Evolutionary conservation across 83 land plant genomes (phyloP).

Genomic region (Thuja plicata): DNA sequence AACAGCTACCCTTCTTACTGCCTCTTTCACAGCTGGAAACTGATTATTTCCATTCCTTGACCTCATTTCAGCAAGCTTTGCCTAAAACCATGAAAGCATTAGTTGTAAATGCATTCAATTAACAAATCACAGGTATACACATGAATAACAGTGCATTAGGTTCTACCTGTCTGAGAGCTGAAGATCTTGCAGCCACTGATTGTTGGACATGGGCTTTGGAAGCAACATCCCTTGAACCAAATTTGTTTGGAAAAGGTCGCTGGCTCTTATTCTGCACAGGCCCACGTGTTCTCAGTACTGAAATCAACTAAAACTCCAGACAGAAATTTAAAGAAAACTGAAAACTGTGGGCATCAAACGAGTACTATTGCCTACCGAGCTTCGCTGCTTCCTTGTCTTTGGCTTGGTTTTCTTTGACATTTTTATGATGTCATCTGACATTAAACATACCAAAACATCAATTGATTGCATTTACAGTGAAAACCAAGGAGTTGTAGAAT

Average conservation of each 20-base stretch:
- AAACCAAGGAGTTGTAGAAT: conserved; percentile 16
- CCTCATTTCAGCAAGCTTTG: conserved; percentile 59
- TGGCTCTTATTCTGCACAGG: conserved; percentile 36
- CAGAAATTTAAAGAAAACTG: background rate
- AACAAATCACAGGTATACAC: background rate
- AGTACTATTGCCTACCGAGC: conserved; percentile 26
- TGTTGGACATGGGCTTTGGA: conserved; percentile 23
- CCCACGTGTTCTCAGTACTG: background rate
- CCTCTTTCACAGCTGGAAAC: conserved; percentile 52
- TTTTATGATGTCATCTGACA: conserved; percentile 66
- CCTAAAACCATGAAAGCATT: conserved; percentile 22
- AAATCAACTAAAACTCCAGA: background rate
- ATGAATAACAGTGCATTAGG: background rate
- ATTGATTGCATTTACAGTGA: background rate
- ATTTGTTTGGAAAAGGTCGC: conserved; percentile 18
- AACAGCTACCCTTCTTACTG: conserved; percentile 48
- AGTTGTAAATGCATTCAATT: background rate
- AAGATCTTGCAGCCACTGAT: conserved; percentile 46
- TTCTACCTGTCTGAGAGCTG: conserved; percentile 53
- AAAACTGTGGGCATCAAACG: background rate
- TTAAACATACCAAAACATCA: background rate
- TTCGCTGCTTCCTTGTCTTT: conserved; percentile 33
- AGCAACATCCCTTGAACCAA: conserved; percentile 26
- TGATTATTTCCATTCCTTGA: conserved; percentile 46
- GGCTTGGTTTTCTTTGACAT: conserved; percentile 46